Evolutionary conservation across 495 filamentous ascomycete species (phyloP).

Genomic region (Patellaria atrata): DNA sequence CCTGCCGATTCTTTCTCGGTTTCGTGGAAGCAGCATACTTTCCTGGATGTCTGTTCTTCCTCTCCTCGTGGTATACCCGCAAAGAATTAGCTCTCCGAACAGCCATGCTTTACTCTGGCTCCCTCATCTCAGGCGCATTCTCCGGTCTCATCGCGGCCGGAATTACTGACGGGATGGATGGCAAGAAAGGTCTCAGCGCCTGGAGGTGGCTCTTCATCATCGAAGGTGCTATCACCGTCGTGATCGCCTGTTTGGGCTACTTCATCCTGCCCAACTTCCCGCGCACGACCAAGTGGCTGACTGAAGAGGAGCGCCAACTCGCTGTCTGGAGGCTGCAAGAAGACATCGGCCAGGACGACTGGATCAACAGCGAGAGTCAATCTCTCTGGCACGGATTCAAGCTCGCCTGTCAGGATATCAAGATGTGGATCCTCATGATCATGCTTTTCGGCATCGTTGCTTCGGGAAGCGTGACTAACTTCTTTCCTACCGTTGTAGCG

Average conservation of each 20-base stretch:
- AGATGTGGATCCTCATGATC: constrained; percentile 56
- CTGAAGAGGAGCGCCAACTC: constrained; percentile 50
- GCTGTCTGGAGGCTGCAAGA: constrained; percentile 59
- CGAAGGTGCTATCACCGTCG: constrained; percentile 47
- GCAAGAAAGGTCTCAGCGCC: constrained; percentile 32
- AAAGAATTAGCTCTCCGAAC: constrained; percentile 43
- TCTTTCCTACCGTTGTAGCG: constrained; percentile 73
- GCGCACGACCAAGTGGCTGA: constrained; percentile 60
- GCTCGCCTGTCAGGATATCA: constrained; percentile 56
- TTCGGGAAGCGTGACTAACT: constrained; percentile 66
- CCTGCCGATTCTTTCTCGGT: constrained; percentile 34
- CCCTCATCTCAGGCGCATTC: constrained; percentile 28
- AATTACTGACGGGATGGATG: constrained; percentile 23
- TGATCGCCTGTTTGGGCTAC: constrained; percentile 36
- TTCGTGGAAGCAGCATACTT: constrained; percentile 26
- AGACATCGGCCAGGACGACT: constrained; percentile 66
- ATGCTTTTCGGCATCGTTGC: constrained; percentile 59
- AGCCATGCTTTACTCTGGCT: constrained; percentile 33
- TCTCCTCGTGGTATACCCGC: constrained; percentile 47
- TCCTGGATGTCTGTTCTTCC: constrained; percentile 36
- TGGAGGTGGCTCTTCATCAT: constrained; percentile 71
- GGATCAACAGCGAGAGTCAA: constrained; percentile 40
- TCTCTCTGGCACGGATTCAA: constrained; percentile 53
- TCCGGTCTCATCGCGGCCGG: constrained; percentile 28
- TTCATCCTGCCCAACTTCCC: constrained; percentile 68